These are phyloP conservation scores for Grosmannia clavigera DNA, from an alignment of 2,329 filamentous ascomycete genomes.

Conservation along the genomic window DNA sequence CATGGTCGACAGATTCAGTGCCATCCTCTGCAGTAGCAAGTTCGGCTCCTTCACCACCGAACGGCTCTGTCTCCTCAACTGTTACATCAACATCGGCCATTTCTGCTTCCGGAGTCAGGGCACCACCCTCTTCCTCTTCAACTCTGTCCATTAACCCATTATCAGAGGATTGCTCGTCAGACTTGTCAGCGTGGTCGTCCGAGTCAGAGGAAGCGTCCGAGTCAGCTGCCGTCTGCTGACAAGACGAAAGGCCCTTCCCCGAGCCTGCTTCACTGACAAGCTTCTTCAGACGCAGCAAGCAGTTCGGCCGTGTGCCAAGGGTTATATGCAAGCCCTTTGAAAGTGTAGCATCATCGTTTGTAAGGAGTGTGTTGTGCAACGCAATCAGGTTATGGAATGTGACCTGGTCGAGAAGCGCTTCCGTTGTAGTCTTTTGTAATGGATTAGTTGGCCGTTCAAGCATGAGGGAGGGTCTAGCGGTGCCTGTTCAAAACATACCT, in stretches of 20 bases:
- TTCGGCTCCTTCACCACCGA: background rate
- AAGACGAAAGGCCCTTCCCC: conserved; percentile 12
- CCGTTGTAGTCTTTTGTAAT: conserved; percentile 11
- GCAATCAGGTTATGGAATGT: conserved; percentile 14
- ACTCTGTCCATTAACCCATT: background rate
- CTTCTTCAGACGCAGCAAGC: conserved; percentile 11
- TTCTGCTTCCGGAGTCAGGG: background rate
- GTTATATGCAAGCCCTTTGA: conserved; percentile 10
- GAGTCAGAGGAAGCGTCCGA: conserved; percentile 9
- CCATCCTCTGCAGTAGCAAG: background rate
- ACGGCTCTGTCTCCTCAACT: background rate
- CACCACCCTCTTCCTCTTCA: background rate
- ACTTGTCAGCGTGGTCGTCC: background rate
- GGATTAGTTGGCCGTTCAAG: background rate
- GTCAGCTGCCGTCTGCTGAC: background rate
- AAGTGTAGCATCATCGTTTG: conserved; percentile 10
- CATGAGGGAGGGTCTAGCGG: background rate
- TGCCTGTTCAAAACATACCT: conserved; percentile 23
- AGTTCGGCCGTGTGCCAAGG: conserved; percentile 13
- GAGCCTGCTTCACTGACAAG: conserved; percentile 12
- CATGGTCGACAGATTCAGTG: background rate
- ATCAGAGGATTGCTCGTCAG: background rate
- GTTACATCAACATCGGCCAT: background rate
- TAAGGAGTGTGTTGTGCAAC: conserved; percentile 12
- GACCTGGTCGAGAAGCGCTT: conserved; percentile 12